Evolutionary conservation across 768 basidiomycete species (phyloP), one percentile per base, ranked within the genome.

Genomic region (Lyophyllum atratum): DNA sequence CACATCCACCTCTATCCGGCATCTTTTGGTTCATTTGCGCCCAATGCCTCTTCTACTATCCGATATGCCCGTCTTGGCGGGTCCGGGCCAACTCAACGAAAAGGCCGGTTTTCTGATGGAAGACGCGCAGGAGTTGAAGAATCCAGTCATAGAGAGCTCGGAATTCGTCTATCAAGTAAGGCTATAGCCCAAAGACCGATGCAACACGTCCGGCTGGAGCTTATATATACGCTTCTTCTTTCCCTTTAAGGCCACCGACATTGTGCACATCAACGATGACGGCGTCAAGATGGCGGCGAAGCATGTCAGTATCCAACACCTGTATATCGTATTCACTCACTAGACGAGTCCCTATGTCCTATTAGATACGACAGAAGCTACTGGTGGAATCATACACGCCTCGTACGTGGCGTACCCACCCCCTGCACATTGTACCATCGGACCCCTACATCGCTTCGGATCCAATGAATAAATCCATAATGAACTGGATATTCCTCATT

Each of bases 401-500:
- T 12, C 82, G 86, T 40, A 87, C 90, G 43, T 95, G 92, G 92
- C 84, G 88, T 33, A 86, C 84, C 1, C 87, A 91, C 58, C 80
- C 80, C 0, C 75, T 94, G 37, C 93, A 95, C 66, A 78, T 93
- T 34, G 81, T 82, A 63, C 89, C 93, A 8, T 75, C 82, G 0
- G 86, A 89, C 60, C 84, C 85, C 0, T 85, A 85, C 70, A 72
- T 79, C 58, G 67, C 81, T 9, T 64, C 72, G 12, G 72, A 86
- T 52, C 80, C 85, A 8, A 70, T 77, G 56, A 89, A 85, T 37
- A 81, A 75, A 66, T 71, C 76, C 40, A 82, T 80, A 46, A 74
- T 95, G 26, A 76, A 94, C 72, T 95, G 93, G 93, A 87, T 95
- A 56, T 95, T 95, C 72, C 82, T 92, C 58, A 86, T 95, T 40